Percentiles rank a stretch among this genome's conserved stretches.
Conservation (phyloP, 75 land plant species). For the Sequoiadendron giganteum region DNA sequence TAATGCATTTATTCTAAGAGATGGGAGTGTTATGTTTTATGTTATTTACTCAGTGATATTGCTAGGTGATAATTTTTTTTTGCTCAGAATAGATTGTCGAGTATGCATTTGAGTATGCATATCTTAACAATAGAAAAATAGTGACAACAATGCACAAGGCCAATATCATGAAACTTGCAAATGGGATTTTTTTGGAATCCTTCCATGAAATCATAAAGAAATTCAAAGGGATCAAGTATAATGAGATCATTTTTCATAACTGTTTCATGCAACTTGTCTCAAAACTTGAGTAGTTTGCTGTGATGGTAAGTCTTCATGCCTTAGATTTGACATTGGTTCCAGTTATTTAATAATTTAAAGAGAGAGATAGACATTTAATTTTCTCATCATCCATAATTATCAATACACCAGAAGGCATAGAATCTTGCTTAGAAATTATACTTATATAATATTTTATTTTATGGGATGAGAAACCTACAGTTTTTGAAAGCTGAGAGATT, state of each 20-base stretch:
- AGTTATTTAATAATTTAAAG: background rate
- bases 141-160: no score
- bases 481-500: background rate
- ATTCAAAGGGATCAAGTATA: no score
- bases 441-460: no score
- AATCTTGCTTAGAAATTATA: background rate
- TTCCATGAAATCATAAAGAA: no score
- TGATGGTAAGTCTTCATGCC: no score
- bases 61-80: slow-evolving; percentile 76
- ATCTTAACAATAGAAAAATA: slow-evolving; percentile 77
- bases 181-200: no score
- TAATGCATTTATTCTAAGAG: background rate
- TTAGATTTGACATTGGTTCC: no score
- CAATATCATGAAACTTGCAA: no score
- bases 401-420: background rate
- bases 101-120: slow-evolving; percentile 87
- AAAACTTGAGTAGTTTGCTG: no score
- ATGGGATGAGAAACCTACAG: no score
- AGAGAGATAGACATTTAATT: background rate
- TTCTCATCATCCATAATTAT: background rate
- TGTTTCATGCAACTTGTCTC: no score
- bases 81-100: slow-evolving; percentile 80
- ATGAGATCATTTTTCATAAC: no score
- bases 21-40: background rate
- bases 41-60: slow-evolving; percentile 10